Evolutionary conservation across 1,139 yeast genomes (phyloP).

Genomic region (Suhomyces chickasaworum): DNA sequence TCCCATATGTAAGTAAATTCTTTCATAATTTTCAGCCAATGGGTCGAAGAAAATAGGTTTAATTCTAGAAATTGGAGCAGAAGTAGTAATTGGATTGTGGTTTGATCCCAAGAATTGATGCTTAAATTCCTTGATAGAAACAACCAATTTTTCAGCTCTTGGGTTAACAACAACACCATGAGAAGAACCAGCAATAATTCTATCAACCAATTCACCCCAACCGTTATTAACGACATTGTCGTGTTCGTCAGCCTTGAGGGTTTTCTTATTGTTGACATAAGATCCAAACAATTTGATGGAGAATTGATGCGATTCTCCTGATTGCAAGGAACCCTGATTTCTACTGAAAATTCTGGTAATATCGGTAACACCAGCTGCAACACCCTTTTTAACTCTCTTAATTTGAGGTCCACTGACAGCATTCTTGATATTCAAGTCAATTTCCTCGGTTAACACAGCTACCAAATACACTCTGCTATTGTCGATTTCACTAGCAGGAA

Average conservation of each 20-base stretch:
- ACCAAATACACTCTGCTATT: slow-evolving; percentile 66
- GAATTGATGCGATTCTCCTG: slow-evolving; percentile 72
- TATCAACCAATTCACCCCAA: slow-evolving; percentile 86
- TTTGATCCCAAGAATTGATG: slow-evolving; percentile 48
- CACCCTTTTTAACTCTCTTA: slow-evolving; percentile 67
- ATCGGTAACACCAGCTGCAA: slow-evolving; percentile 89
- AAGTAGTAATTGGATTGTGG: slow-evolving; percentile 41
- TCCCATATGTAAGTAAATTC: slow-evolving; percentile 60
- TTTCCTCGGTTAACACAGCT: slow-evolving; percentile 66
- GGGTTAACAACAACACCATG: slow-evolving; percentile 83
- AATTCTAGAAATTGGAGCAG: slow-evolving; percentile 60
- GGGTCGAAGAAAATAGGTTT: slow-evolving; percentile 68
- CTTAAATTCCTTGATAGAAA: slow-evolving; percentile 74
- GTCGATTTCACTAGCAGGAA: slow-evolving; percentile 71
- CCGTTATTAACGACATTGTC: slow-evolving; percentile 56
- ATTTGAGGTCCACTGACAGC: slow-evolving; percentile 30
- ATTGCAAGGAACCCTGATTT: slow-evolving; percentile 57
- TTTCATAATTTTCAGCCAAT: slow-evolving; percentile 58
- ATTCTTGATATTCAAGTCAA: slow-evolving; percentile 38
- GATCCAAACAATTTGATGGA: slow-evolving; percentile 74
- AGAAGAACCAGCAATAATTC: slow-evolving; percentile 75
- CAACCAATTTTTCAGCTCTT: slow-evolving; percentile 70
- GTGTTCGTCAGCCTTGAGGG: slow-evolving; percentile 21
- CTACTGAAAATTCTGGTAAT: slow-evolving; percentile 76
- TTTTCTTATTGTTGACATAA: slow-evolving; percentile 46